These are phyloP conservation scores for Eruca vesicaria DNA, from an alignment of 441 rosid species.

Conservation along the genomic window DNA sequence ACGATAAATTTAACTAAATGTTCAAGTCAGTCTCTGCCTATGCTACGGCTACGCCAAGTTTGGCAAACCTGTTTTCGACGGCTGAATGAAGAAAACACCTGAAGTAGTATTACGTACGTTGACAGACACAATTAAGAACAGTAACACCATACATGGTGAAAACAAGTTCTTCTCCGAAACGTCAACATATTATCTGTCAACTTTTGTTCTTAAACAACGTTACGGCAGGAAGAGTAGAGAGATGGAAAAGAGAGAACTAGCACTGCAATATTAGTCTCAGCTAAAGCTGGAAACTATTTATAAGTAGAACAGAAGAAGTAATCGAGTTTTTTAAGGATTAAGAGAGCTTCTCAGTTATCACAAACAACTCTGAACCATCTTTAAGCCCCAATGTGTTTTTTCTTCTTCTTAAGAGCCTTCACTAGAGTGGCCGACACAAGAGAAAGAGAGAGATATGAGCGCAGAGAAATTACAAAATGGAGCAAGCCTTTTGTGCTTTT, in stretches of 20 bases:
- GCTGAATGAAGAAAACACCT: background rate
- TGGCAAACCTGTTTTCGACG: too few species aligned
- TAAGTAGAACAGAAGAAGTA: background rate
- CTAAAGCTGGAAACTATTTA: background rate
- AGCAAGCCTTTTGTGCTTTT: conserved; percentile 64
- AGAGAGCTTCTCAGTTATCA: background rate
- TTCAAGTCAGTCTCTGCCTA: too few species aligned
- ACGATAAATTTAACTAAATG: too few species aligned
- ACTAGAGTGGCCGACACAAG: conserved; percentile 12
- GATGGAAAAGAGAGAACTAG: background rate
- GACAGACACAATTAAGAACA: background rate
- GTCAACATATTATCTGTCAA: background rate
- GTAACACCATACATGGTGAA: background rate
- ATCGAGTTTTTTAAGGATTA: background rate
- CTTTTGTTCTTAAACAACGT: background rate
- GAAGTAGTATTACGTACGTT: background rate
- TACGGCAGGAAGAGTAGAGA: background rate
- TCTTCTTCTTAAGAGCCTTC: conserved; percentile 18
- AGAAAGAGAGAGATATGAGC: background rate
- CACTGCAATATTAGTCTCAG: background rate
- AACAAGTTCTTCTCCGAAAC: background rate
- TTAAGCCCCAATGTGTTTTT: conserved; percentile 12
- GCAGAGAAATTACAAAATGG: conserved; percentile 54
- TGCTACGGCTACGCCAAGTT: too few species aligned
- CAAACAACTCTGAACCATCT: conserved; percentile 19